Evolutionary conservation across 768 basidiomycete genomes (phyloP).

Genomic region (Boletus reticulatus): DNA sequence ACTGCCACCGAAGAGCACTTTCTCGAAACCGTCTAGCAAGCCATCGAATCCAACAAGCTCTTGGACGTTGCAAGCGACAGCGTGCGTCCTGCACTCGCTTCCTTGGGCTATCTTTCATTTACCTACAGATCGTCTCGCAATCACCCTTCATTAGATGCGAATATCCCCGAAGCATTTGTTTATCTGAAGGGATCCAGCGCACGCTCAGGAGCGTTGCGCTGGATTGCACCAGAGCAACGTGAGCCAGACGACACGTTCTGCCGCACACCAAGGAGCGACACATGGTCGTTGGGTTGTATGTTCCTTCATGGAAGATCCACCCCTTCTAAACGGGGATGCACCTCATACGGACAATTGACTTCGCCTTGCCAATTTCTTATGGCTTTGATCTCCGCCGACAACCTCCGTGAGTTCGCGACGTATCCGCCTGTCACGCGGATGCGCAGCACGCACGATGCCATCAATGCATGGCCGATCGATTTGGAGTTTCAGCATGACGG

Average conservation of each 20-base stretch:
- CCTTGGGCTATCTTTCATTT: no score
- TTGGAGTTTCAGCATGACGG: no score
- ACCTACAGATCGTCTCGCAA: no score
- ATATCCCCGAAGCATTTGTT: no score
- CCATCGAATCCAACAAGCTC: no score
- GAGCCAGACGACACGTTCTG: not conserved
- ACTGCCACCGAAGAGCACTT: no score
- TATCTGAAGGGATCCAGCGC: no score
- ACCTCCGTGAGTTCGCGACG: slow-evolving; percentile 52
- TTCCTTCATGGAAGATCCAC: slow-evolving; percentile 21
- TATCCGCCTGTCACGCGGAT: slow-evolving; percentile 52
- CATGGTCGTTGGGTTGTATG: slow-evolving; percentile 33
- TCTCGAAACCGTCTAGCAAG: no score
- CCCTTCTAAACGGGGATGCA: slow-evolving; percentile 35
- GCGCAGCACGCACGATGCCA: slow-evolving; percentile 53
- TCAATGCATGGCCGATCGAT: slow-evolving; percentile 62
- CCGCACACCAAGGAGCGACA: slow-evolving; percentile 8
- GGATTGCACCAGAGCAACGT: not conserved
- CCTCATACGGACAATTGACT: slow-evolving; percentile 30
- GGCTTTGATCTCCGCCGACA: slow-evolving; percentile 40
- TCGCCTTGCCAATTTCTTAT: slow-evolving; percentile 43
- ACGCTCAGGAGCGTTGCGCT: not conserved
- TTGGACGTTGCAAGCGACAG: no score
- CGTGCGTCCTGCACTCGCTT: no score
- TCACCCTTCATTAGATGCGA: no score